Conservation (phyloP, 2,329 filamentous ascomycete genomes). For the Karstenula rhodostoma region DNA sequence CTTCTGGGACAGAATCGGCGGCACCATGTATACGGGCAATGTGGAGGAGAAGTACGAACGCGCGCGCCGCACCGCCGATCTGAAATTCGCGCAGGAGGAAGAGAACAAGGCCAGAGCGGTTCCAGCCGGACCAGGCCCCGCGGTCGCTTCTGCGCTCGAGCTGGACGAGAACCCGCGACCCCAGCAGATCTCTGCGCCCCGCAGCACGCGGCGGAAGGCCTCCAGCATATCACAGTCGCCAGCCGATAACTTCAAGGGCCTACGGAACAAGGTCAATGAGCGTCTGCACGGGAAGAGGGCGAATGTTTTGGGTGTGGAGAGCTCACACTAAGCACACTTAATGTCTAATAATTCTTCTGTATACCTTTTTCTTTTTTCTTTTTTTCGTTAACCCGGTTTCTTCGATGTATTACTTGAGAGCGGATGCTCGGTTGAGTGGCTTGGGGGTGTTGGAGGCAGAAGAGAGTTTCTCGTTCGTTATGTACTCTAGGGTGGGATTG, state of each 20-base stretch:
- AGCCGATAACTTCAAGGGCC: conserved; percentile 53
- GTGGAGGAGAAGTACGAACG: conserved; percentile 67
- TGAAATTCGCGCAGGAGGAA: conserved; percentile 61
- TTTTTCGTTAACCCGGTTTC: neutral
- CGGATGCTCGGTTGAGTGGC: neutral
- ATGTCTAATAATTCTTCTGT: conserved; percentile 7
- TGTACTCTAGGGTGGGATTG: conserved; percentile 3
- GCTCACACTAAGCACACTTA: conserved; percentile 41
- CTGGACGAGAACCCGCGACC: conserved; percentile 35
- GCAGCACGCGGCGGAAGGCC: conserved; percentile 53
- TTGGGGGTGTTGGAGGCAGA: neutral
- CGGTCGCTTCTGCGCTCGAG: conserved; percentile 26
- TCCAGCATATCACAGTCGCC: conserved; percentile 48
- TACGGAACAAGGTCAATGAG: conserved; percentile 56
- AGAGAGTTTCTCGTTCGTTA: conserved; percentile 11
- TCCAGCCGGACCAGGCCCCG: conserved; percentile 22
- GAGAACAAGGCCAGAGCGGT: conserved; percentile 35
- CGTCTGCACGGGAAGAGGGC: conserved; percentile 56
- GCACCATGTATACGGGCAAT: conserved; percentile 80
- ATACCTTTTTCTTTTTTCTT: neutral
- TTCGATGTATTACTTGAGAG: conserved; percentile 10
- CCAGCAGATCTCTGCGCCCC: conserved; percentile 45
- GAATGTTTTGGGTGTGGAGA: conserved; percentile 57
- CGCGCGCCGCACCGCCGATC: conserved; percentile 63
- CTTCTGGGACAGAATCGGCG: conserved; percentile 86